phyloP scores from a whole-genome alignment of 2,329 filamentous ascomycete genomes.

The Xylaria multiplex region DNA sequence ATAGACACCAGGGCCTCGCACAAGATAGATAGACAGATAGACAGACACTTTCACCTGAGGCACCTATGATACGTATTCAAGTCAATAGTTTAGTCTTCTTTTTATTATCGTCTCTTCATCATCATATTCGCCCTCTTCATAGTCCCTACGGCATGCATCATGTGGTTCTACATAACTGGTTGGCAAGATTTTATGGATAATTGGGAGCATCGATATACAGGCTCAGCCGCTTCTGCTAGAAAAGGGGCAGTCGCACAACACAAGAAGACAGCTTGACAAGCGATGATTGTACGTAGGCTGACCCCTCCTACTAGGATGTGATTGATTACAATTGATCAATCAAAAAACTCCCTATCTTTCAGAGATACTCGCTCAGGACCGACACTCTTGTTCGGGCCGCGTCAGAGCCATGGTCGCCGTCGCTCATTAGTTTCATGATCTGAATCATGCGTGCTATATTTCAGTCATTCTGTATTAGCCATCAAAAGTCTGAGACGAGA shows the following conservation, averaged over 20 bases:
- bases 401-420: constrained; percentile 65
- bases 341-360: not conserved
- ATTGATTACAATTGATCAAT: constrained; percentile 4
- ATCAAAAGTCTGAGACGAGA: not conserved
- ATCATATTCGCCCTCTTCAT: constrained; percentile 1
- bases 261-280: not conserved
- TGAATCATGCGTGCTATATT: constrained; percentile 68
- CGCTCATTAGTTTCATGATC: constrained; percentile 69
- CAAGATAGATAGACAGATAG: too few relatives aligned
- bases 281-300: not conserved
- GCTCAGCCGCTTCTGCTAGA: not conserved
- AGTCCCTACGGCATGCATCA: not conserved
- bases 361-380: constrained; percentile 66
- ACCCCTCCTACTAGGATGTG: not conserved
- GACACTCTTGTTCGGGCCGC: constrained; percentile 68
- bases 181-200: not conserved
- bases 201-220: constrained; percentile 1
- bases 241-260: not conserved
- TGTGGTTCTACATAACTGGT: constrained; percentile 1
- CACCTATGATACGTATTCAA: not conserved
- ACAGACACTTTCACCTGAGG: not conserved
- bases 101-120: constrained; percentile 7
- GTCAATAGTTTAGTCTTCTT: not conserved
- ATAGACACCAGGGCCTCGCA: not conserved
- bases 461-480: constrained; percentile 14